Conservation (phyloP, 129 eudicot species). For the Deinandra increscens region DNA sequence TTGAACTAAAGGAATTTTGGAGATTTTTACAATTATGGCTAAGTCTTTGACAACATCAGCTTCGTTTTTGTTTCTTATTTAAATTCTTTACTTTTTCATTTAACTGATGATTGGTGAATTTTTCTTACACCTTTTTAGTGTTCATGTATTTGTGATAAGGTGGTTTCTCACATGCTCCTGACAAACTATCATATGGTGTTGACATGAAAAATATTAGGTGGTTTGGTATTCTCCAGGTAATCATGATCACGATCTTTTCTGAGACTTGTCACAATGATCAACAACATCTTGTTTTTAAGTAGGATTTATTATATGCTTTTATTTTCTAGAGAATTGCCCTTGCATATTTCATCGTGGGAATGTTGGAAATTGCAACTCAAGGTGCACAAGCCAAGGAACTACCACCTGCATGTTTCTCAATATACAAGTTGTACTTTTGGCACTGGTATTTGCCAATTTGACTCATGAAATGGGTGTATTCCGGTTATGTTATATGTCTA, state of each 20-base stretch:
- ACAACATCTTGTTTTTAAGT: not conserved
- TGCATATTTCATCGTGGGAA: conserved; percentile 68
- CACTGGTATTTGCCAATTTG: conserved; percentile 49
- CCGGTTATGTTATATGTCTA: not conserved
- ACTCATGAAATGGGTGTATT: not conserved
- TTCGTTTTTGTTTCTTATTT: conserved; percentile 3
- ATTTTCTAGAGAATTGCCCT: conserved; percentile 75
- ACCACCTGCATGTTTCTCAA: conserved; percentile 41
- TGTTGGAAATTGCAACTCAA: conserved; percentile 60
- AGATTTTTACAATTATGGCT: not conserved
- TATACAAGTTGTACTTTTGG: conserved; percentile 65
- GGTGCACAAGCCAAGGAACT: conserved; percentile 36
- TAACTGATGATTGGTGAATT: not conserved
- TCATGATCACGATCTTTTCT: conserved; percentile 6
- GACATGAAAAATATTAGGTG: conserved; percentile 72
- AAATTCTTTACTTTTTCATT: not conserved
- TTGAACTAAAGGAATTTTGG: not conserved
- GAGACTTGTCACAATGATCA: not conserved
- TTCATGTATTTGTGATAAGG: conserved; percentile 39
- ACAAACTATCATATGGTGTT: conserved; percentile 70
- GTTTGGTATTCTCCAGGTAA: conserved; percentile 94
- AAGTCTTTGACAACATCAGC: not conserved
- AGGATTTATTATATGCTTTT: not conserved
- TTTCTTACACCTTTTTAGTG: conserved; percentile 5
- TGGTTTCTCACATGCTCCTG: conserved; percentile 82